phyloP scores from a whole-genome alignment of 306 rosid species.

The Cicer cuneatum region DNA sequence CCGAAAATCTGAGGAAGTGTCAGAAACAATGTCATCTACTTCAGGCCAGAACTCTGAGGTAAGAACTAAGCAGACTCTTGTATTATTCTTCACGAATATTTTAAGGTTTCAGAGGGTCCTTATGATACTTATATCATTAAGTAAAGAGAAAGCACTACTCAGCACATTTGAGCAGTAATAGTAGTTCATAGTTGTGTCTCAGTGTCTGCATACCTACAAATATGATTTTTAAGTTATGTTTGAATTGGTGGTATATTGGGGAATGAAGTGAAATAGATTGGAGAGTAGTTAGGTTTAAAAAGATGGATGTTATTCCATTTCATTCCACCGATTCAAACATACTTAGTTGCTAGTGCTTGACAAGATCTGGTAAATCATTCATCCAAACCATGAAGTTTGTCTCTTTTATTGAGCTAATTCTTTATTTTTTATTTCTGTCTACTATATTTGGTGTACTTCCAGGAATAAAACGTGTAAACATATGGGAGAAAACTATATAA shows the following conservation, averaged over 20 bases:
- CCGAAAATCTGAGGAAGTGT: slow-evolving; percentile 52
- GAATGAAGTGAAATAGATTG: too few relatives aligned
- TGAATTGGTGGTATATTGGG: too few relatives aligned
- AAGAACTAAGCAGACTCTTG: slow-evolving; percentile 17
- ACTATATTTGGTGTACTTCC: slow-evolving; percentile 28
- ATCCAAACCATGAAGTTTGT: neutral
- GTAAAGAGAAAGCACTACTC: slow-evolving; percentile 32
- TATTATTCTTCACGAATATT: slow-evolving; percentile 1
- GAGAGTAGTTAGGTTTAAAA: too few relatives aligned
- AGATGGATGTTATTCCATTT: too few relatives aligned
- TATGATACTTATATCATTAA: slow-evolving; percentile 21
- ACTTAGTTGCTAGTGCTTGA: neutral
- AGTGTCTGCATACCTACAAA: neutral
- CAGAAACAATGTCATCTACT: slow-evolving; percentile 54
- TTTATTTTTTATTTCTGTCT: neutral
- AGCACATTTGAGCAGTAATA: slow-evolving; percentile 13
- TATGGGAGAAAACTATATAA: neutral
- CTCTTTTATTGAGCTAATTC: slow-evolving; percentile 19
- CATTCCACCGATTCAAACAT: too few relatives aligned
- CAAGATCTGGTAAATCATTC: slow-evolving; percentile 16
- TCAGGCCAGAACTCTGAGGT: slow-evolving; percentile 65
- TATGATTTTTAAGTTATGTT: neutral
- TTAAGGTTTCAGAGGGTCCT: neutral
- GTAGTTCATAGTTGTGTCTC: too few relatives aligned
- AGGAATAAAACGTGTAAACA: slow-evolving; percentile 44